phyloP scores from a whole-genome alignment of 495 filamentous ascomycete genomes.

The Xylaria venustula region DNA sequence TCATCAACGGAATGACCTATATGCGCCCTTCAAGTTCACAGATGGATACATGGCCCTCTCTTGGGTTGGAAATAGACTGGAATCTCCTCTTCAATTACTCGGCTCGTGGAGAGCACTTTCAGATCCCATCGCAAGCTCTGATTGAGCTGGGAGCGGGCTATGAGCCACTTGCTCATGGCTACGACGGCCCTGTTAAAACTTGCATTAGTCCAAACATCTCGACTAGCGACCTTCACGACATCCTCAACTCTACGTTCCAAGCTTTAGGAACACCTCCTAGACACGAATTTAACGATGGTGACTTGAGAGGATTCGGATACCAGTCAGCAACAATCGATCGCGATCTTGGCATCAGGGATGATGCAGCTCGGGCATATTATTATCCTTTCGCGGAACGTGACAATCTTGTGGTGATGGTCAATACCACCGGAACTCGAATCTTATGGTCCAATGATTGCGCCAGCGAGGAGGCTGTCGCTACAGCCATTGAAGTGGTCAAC shows the following conservation, averaged over 20 bases:
- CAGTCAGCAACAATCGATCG: constrained; percentile 2
- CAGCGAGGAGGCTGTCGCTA: not conserved
- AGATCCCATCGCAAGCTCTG: not conserved
- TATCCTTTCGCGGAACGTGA: constrained; percentile 7
- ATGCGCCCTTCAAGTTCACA: not conserved
- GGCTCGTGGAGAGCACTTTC: constrained; percentile 7
- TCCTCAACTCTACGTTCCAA: not conserved
- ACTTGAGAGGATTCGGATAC: not conserved
- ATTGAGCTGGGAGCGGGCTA: not conserved
- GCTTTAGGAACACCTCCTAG: not conserved
- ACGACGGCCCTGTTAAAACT: constrained; percentile 3
- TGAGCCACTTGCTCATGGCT: not conserved
- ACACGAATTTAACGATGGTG: not conserved
- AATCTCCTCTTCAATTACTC: constrained; percentile 5
- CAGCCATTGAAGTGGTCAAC: not conserved
- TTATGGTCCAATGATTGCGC: constrained; percentile 16
- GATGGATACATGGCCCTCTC: constrained; percentile 3
- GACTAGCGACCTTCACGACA: not conserved
- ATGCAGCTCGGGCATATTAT: constrained; percentile 6
- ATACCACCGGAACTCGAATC: constrained; percentile 25
- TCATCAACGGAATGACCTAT: constrained; percentile 6
- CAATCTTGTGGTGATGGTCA: constrained; percentile 10
- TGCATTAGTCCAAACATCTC: constrained; percentile 5
- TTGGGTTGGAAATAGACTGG: constrained; percentile 4
- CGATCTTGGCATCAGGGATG: not conserved